Evolutionary conservation across 805 yeast species (phyloP).

Genomic region (Metschnikowia kunwiensis): DNA sequence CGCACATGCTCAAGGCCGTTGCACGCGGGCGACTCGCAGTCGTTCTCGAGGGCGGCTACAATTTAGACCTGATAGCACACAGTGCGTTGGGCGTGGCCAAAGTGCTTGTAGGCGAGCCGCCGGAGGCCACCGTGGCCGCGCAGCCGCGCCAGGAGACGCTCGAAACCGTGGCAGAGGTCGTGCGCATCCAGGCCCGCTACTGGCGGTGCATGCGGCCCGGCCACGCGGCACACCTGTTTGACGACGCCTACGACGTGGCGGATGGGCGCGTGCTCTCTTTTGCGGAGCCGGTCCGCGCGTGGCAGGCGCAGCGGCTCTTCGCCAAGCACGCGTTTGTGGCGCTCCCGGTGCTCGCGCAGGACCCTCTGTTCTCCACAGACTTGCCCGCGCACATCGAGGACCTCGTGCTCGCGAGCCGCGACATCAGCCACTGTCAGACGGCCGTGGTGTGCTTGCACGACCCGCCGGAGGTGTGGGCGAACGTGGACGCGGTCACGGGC

Average conservation of each 20-base stretch:
- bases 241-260: constrained; percentile 40
- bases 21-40: constrained; percentile 89
- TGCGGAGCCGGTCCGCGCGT: constrained; percentile 71
- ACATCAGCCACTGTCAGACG: constrained; percentile 60
- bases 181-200: constrained; percentile 73
- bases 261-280: constrained; percentile 44
- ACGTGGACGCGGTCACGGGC: constrained; percentile 76
- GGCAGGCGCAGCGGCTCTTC: constrained; percentile 60
- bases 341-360: constrained; percentile 54
- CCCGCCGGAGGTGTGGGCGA: constrained; percentile 91
- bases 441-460: constrained; percentile 78
- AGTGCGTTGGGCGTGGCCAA: constrained; percentile 92
- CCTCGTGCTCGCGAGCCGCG: constrained; percentile 68
- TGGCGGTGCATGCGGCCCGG: constrained; percentile 87
- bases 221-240: constrained; percentile 36
- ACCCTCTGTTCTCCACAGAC: constrained; percentile 31
- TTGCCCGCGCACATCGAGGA: constrained; percentile 54
- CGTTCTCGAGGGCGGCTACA: constrained; percentile 95
- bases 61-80: constrained; percentile 82
- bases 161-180: constrained; percentile 76
- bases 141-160: constrained; percentile 76
- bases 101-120: constrained; percentile 91
- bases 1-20: constrained; percentile 80
- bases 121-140: constrained; percentile 64
- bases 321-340: constrained; percentile 56